Percentiles rank a stretch among this genome's conserved stretches.
Conservation (phyloP, 805 yeast species). For the Saccharomycopsis sp. region DNA sequence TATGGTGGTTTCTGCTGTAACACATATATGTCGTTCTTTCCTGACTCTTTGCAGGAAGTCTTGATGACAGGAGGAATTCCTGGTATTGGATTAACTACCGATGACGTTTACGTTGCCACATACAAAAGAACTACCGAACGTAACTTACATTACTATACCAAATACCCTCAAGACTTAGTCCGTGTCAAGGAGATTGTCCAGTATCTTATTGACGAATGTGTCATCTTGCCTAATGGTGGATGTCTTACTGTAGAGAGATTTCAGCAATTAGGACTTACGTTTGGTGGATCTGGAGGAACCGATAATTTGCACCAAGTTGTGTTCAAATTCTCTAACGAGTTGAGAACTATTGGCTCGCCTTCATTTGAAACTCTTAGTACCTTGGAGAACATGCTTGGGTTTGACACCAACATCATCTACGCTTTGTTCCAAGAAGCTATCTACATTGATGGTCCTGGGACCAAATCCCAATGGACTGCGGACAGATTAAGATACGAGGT, state of each 20-base stretch:
- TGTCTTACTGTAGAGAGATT: conserved; percentile 42
- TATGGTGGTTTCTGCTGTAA: conserved; percentile 49
- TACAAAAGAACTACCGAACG: conserved; percentile 41
- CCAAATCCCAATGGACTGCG: conserved; percentile 44
- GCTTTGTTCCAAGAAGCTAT: conserved; percentile 55
- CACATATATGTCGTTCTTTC: conserved; percentile 42
- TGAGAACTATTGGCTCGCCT: conserved; percentile 32
- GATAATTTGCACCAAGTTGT: conserved; percentile 41
- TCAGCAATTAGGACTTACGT: conserved; percentile 44
- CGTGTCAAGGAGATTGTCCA: conserved; percentile 34
- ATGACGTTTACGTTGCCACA: conserved; percentile 44
- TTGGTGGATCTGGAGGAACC: conserved; percentile 48
- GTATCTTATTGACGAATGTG: conserved; percentile 29
- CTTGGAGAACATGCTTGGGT: conserved; percentile 33
- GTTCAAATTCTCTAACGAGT: conserved; percentile 34
- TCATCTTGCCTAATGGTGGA: conserved; percentile 46
- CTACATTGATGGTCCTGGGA: conserved; percentile 39
- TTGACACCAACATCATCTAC: conserved; percentile 50
- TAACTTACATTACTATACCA: conserved; percentile 40
- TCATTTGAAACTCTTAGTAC: conserved; percentile 32
- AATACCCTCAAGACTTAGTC: conserved; percentile 41
- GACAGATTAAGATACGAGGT: conserved; percentile 31
- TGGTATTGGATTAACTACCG: conserved; percentile 39
- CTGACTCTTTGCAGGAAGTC: conserved; percentile 37
- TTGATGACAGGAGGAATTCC: conserved; percentile 56